These are phyloP conservation scores for Globisporangium viniferum DNA, from an alignment of 352 stramenopile species.

Conservation along the genomic window DNA sequence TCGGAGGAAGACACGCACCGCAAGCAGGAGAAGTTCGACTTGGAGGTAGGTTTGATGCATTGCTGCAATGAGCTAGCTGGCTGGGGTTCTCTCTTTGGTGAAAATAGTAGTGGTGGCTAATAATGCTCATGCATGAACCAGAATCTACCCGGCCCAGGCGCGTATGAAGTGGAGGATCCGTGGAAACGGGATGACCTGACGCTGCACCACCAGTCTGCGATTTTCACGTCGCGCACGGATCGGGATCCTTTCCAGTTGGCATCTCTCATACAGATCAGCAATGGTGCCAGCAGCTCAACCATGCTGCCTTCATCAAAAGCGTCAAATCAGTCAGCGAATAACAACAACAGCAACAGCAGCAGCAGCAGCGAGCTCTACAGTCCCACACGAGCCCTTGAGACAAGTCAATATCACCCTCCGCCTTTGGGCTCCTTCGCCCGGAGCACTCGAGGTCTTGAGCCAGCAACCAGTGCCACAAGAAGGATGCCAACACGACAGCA, in stretches of 20 bases:
- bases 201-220: slow-evolving; percentile 15
- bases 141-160: slow-evolving; percentile 45
- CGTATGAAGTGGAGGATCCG: slow-evolving; percentile 38
- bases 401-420: neutral
- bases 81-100: neutral
- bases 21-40: slow-evolving; percentile 11
- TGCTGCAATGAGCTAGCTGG: neutral
- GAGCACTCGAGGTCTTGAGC: slow-evolving; percentile 8
- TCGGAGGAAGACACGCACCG: slow-evolving; percentile 32
- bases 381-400: neutral
- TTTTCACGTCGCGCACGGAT: slow-evolving; percentile 13
- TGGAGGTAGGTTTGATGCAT: slow-evolving; percentile 21
- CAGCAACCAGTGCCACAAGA: neutral
- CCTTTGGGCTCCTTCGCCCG: slow-evolving; percentile 12
- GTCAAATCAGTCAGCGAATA: neutral
- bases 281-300: neutral
- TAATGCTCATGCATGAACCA: slow-evolving; percentile 12
- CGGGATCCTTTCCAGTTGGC: slow-evolving; percentile 21
- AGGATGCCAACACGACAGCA: neutral
- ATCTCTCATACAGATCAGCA: neutral
- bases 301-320: neutral
- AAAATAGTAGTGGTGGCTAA: neutral
- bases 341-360: neutral
- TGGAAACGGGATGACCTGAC: slow-evolving; percentile 23
- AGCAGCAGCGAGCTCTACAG: neutral